Evolutionary conservation across 768 basidiomycete genomes (phyloP).

Genomic region (Amanita molliuscula): DNA sequence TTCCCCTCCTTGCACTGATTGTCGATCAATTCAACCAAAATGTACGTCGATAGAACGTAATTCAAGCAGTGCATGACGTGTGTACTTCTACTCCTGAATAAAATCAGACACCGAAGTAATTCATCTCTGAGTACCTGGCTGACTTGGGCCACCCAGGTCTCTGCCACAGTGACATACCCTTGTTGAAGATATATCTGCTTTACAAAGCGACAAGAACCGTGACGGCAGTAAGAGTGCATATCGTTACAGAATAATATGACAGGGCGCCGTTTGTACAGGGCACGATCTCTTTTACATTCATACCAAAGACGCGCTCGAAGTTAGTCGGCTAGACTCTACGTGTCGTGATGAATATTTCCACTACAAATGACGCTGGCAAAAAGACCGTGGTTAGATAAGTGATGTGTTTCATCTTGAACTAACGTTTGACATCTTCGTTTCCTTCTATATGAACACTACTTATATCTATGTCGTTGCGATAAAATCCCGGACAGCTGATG

Average conservation of each 20-base stretch:
- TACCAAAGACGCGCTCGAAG: conserved; percentile 42
- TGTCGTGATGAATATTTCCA: conserved; percentile 20
- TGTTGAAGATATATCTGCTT: too few species aligned
- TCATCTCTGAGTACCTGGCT: too few species aligned
- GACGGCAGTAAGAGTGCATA: too few species aligned
- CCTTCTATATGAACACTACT: background rate
- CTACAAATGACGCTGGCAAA: conserved; percentile 43
- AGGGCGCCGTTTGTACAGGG: conserved; percentile 25
- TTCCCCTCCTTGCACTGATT: too few species aligned
- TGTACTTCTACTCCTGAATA: too few species aligned
- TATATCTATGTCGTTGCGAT: too few species aligned
- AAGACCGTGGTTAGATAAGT: conserved; percentile 56
- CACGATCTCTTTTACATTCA: conserved; percentile 42
- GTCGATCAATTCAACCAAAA: too few species aligned
- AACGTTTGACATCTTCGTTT: background rate
- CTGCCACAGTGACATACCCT: conserved; percentile 16
- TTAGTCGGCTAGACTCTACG: background rate
- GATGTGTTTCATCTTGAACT: conserved; percentile 42
- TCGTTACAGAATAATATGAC: conserved; percentile 27
- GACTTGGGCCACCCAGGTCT: conserved; percentile 29
- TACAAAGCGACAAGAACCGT: too few species aligned
- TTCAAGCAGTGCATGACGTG: too few species aligned
- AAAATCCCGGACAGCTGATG: too few species aligned
- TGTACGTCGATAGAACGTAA: too few species aligned
- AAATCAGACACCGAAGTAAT: too few species aligned